A percentile compares a stretch with the other conserved stretches of the same genome.
phyloP scores from a whole-genome alignment of 805 yeast species.

The Candida coquimbonensis region DNA sequence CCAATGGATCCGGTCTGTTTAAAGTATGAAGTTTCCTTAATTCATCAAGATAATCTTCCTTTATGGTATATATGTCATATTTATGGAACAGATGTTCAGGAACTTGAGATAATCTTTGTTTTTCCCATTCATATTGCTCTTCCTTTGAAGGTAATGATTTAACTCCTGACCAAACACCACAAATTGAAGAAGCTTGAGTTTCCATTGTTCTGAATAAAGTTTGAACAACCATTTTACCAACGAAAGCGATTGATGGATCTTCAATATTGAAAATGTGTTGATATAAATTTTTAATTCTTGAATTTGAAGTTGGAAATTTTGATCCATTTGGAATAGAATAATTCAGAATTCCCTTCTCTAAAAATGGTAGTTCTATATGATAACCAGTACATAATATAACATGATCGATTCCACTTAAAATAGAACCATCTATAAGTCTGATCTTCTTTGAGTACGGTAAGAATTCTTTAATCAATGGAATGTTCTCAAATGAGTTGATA shows the following conservation, averaged over 20 bases:
- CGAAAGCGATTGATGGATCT: conserved; percentile 40
- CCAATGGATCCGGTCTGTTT: conserved; percentile 29
- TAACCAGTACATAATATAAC: conserved; percentile 39
- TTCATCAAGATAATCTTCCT: conserved; percentile 24
- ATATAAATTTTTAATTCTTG: conserved; percentile 35
- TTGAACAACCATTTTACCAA: conserved; percentile 35
- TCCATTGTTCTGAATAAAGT: conserved; percentile 45
- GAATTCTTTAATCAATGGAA: conserved; percentile 22
- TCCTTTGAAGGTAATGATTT: conserved; percentile 32
- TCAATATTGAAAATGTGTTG: conserved; percentile 39
- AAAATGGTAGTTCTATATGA: conserved; percentile 34
- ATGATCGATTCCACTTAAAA: conserved; percentile 29
- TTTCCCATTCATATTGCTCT: conserved; percentile 33
- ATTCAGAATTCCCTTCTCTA: conserved; percentile 20
- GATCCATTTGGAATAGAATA: conserved; percentile 21
- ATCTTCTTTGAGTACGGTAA: conserved; percentile 24
- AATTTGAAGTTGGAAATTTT: conserved; percentile 15
- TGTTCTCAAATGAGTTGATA: conserved; percentile 21
- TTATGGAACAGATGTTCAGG: conserved; percentile 28
- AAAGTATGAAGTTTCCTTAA: conserved; percentile 23
- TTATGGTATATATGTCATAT: conserved; percentile 25
- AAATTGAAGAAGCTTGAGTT: conserved; percentile 45
- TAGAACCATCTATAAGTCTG: conserved; percentile 28
- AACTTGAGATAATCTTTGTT: conserved; percentile 18
- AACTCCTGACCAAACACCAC: conserved; percentile 47